Conservation (phyloP, 306 rosid species). For the Cicer pinnatifidum region DNA sequence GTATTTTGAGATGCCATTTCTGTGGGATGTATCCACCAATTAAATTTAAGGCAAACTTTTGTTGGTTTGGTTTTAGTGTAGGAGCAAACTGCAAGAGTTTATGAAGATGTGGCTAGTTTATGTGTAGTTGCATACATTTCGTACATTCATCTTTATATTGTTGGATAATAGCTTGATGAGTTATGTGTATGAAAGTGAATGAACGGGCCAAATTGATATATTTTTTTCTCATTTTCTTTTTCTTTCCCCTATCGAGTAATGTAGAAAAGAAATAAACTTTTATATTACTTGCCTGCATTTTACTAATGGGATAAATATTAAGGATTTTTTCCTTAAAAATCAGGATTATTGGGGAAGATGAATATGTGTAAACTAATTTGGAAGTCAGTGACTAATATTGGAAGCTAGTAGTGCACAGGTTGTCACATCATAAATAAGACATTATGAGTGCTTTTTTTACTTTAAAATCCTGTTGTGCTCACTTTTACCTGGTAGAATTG, state of each 20-base stretch:
- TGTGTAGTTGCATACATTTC: constrained; percentile 16
- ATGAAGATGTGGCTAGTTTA: constrained; percentile 21
- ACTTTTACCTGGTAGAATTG: not conserved
- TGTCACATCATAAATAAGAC: not conserved
- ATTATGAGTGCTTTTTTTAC: constrained; percentile 21
- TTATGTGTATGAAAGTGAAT: not conserved
- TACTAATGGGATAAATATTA: not conserved
- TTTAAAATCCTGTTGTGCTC: not conserved
- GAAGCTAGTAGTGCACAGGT: not conserved
- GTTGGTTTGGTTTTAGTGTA: constrained; percentile 4
- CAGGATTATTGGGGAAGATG: constrained; percentile 1
- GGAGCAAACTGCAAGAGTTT: not conserved
- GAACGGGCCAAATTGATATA: not conserved
- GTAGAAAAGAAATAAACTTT: not conserved
- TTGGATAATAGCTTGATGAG: not conserved
- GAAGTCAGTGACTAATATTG: not conserved
- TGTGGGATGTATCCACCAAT: not conserved
- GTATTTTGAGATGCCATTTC: constrained; percentile 19
- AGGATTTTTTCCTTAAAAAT: not conserved
- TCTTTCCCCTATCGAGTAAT: not conserved
- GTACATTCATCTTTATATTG: not conserved
- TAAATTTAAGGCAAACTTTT: not conserved
- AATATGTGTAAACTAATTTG: not conserved
- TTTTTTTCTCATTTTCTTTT: not conserved
- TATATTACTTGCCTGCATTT: constrained; percentile 12